Conservation (phyloP, 192 early-diverging fungal genomes). For the Obelidium mucronatum region DNA sequence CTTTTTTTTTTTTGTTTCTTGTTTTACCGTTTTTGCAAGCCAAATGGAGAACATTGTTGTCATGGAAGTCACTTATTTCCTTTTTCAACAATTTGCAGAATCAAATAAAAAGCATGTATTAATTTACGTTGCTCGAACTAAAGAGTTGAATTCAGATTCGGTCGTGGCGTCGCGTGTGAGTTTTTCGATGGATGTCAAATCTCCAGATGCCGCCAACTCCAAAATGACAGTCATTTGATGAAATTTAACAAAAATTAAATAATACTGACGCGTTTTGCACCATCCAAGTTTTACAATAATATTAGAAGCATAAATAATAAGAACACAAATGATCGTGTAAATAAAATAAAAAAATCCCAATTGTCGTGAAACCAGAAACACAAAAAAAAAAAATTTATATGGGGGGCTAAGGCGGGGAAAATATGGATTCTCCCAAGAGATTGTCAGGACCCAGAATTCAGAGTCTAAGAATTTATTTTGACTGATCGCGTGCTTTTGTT, state of each 20-base stretch:
- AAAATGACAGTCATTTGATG: too few species aligned
- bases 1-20: too few species aligned
- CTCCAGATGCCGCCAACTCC: slow-evolving; percentile 12
- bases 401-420: too few species aligned
- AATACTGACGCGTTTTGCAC: too few species aligned
- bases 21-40: slow-evolving; percentile 43
- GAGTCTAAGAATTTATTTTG: too few species aligned
- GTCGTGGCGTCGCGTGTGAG: slow-evolving; percentile 7
- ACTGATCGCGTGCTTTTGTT: slow-evolving; percentile 22
- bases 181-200: slow-evolving; percentile 24
- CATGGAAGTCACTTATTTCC: slow-evolving; percentile 43
- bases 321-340: too few species aligned
- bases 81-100: background rate
- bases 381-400: background rate
- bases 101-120: background rate
- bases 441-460: too few species aligned
- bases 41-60: slow-evolving; percentile 54
- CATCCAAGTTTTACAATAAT: too few species aligned
- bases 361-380: background rate
- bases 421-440: too few species aligned
- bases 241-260: too few species aligned
- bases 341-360: too few species aligned
- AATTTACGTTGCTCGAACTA: background rate
- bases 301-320: too few species aligned
- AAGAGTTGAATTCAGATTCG: background rate